Evolutionary conservation across 1,284 basidiomycete genomes (phyloP), one percentile per base, ranked within the genome.

Genomic region (Rhodotorula sp.): DNA sequence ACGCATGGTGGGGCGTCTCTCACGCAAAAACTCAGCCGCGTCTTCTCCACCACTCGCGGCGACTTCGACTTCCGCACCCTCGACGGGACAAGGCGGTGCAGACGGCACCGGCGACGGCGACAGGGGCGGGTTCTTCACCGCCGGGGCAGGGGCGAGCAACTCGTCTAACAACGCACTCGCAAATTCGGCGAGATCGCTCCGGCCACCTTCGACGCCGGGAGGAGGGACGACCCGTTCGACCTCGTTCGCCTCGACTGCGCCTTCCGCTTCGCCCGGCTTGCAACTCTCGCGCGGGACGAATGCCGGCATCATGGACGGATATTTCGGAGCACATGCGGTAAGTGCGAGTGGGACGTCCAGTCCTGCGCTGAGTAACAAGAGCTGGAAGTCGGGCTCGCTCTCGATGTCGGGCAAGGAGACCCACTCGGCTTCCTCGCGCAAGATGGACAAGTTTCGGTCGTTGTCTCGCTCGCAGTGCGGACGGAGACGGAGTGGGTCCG

Each of bases 1-100:
- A 44, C 66, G 67, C 17, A 62, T 72, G 56, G 67, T 68, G 39
- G 66, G 66, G 20, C 22, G 64, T 1, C 61, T 72, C 2, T 66
- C 63, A 30, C 56, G 70, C 47, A 68, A 66, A 57, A 68, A 60
- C 57, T 66, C 64, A 7, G n/a, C 44, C 51, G 36, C 34, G 24
- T 51, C 49, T 24, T 44, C 24, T 24, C 30, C 32, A 10, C 30
- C 27, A n/a, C 59, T 24, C 27, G 13, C 36, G 36, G n/a, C n/a
- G 36, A n/a, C 36, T 27, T n/a, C 13, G 55, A 56, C 55, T 15
- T 27, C 58, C 11, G 53, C 52, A 17, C 39, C 59, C 29, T 51
- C 39, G 3, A 10, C 11, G 13, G 39, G 39, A 44, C 39, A 15
- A 17, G 39, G 39, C 39, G 39, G 39, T 44, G 39, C 39, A 44